These are phyloP conservation scores for Fusarium chaquense DNA, from an alignment of 2,329 filamentous ascomycete species.

Conservation along the genomic window DNA sequence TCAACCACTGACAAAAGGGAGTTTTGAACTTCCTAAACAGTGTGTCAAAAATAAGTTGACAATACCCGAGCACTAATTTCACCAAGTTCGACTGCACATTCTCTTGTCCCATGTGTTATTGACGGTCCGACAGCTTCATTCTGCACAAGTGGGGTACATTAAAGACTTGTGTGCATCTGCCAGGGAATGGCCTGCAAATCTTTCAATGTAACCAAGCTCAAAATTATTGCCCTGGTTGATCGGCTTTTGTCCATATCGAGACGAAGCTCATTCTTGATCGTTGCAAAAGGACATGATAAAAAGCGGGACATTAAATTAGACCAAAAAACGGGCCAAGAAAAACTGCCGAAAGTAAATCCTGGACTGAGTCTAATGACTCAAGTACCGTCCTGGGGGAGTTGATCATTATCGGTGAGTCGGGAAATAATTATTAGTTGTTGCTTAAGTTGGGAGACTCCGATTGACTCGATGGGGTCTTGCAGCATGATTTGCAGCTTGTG, in stretches of 20 bases:
- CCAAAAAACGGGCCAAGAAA: slow-evolving; percentile 33
- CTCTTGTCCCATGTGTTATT: background rate
- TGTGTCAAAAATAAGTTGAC: background rate
- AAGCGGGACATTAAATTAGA: slow-evolving; percentile 42
- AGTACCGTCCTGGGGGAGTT: slow-evolving; percentile 32
- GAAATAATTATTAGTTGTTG: slow-evolving; percentile 14
- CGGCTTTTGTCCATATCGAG: slow-evolving; percentile 30
- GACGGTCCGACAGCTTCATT: slow-evolving; percentile 14
- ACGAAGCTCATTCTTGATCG: slow-evolving; percentile 27
- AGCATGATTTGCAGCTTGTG: slow-evolving; percentile 13
- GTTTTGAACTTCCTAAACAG: background rate
- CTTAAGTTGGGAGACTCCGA: slow-evolving; percentile 1
- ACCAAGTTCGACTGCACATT: background rate
- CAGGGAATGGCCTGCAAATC: slow-evolving; percentile 11
- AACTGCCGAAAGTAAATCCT: slow-evolving; percentile 35
- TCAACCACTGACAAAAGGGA: background rate
- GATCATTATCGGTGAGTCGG: slow-evolving; percentile 10
- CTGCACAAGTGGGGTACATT: slow-evolving; percentile 15
- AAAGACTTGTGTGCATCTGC: slow-evolving; percentile 15
- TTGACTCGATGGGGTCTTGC: slow-evolving; percentile 8
- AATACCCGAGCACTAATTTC: background rate
- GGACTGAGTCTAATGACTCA: slow-evolving; percentile 37
- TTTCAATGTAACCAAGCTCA: slow-evolving; percentile 21
- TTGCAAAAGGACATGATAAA: slow-evolving; percentile 22
- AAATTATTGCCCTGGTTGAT: slow-evolving; percentile 27